Conservation (phyloP, 495 filamentous ascomycete genomes). For the Cercophora sp. region DNA sequence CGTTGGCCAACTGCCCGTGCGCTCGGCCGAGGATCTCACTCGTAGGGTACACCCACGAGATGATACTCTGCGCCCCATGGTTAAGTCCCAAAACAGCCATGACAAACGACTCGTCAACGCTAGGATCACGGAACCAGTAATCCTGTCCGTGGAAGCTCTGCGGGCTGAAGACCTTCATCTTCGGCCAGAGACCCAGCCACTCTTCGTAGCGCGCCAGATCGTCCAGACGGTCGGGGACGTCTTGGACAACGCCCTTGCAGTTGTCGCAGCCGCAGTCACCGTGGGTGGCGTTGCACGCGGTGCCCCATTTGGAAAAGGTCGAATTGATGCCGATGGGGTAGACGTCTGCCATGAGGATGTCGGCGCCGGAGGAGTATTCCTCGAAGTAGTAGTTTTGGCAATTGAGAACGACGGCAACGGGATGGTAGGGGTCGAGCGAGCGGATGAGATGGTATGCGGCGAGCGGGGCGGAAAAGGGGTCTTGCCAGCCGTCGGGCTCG, state of each 20-base stretch:
- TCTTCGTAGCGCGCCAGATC: conserved; percentile 41
- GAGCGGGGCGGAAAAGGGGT: conserved; percentile 48
- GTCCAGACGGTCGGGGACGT: conserved; percentile 55
- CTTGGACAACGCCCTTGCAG: conserved; percentile 52
- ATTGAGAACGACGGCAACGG: conserved; percentile 61
- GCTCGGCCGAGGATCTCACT: conserved; percentile 37
- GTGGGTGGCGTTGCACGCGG: conserved; percentile 59
- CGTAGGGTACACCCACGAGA: conserved; percentile 53
- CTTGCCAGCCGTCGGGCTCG: conserved; percentile 64
- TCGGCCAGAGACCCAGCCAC: conserved; percentile 40
- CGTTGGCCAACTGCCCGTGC: conserved; percentile 42
- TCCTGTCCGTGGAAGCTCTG: conserved; percentile 61
- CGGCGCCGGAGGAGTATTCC: conserved; percentile 56
- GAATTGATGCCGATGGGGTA: conserved; percentile 63
- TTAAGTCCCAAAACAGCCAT: conserved; percentile 62
- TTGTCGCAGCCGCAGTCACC: conserved; percentile 73
- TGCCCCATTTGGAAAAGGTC: conserved; percentile 46
- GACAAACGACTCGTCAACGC: conserved; percentile 49
- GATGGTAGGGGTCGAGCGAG: conserved; percentile 63
- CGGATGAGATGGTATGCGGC: conserved; percentile 45
- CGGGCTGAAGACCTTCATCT: conserved; percentile 57
- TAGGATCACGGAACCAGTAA: conserved; percentile 60
- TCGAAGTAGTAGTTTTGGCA: conserved; percentile 67
- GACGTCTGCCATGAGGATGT: conserved; percentile 63
- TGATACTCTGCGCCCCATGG: conserved; percentile 53